Evolutionary conservation across 129 eudicot species (phyloP), one percentile per base, ranked within the genome.

Genomic region (Centrapalus pauciflorus): DNA sequence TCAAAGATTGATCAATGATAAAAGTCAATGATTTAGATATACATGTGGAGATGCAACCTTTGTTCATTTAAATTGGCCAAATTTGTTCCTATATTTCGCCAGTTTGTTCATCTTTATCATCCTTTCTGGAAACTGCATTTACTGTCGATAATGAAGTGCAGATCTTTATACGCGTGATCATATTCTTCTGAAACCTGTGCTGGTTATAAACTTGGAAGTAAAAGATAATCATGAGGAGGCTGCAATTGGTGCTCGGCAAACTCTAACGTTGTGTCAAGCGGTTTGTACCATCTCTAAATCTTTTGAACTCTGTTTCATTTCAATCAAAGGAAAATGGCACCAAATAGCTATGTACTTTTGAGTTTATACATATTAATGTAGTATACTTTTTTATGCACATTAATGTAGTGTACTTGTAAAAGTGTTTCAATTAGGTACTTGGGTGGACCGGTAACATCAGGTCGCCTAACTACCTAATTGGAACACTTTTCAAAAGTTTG

Each of bases 201-300:
- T 87, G 25, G 74, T 91, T 10, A 81, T 87, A 73, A 91, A 91
- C 74, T 74, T 91, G 73, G 96, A 91, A 71, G 96, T 91, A 13
- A 91, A 87, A 73, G 97, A 91, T 72, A 91, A 91, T 73, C 96
- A 87, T 12, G 98, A 87, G 69, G 98, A 91, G 67, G 98, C 98
- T 43, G 94, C 98, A 28, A 64, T 77, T 33, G 98, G 98, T 14
- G 96, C 81, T 72, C 85, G 88, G 24, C 88, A 80, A 66, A 84
- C 98, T 32, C 67, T 91, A 45, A 72, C 75, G 38, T 66, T 91
- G 70, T 91, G 96, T 80, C 88, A 87, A 77, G 96, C 83, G 90
- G 97, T 90, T 11, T 48, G 43, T 28, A 12, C 55, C 48, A 23
- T 73, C 23, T 52, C 12, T 3, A 45, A 3, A n/a, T n/a, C 35